phyloP scores from a whole-genome alignment of 2,329 filamentous ascomycete genomes.

The Anthostomella pinea region DNA sequence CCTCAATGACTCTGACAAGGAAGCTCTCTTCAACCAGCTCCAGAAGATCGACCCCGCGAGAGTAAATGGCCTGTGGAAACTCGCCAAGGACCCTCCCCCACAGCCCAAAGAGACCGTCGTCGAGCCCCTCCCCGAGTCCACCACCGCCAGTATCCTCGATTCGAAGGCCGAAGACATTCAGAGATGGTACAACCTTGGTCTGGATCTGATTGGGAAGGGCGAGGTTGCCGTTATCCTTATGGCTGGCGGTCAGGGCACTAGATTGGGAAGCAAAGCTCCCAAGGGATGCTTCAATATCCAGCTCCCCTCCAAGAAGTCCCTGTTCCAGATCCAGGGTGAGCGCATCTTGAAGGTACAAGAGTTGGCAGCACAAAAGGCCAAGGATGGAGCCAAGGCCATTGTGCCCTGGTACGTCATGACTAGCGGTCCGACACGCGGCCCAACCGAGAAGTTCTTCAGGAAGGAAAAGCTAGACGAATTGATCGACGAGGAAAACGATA shows the following conservation, averaged over 20 bases:
- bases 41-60: slow-evolving; percentile 75
- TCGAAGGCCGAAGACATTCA: slow-evolving; percentile 74
- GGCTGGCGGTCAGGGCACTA: slow-evolving; percentile 94
- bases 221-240: slow-evolving; percentile 87
- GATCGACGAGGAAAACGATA: slow-evolving; percentile 62
- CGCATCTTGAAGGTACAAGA: slow-evolving; percentile 83
- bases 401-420: slow-evolving; percentile 99
- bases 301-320: slow-evolving; percentile 84
- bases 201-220: slow-evolving; percentile 76
- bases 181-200: slow-evolving; percentile 77
- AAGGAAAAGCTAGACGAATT: slow-evolving; percentile 30
- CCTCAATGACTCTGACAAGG: slow-evolving; percentile 70
- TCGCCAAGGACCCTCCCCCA: slow-evolving; percentile 75
- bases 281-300: slow-evolving; percentile 99
- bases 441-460: slow-evolving; percentile 87
- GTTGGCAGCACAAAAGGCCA: slow-evolving; percentile 70
- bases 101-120: slow-evolving; percentile 56
- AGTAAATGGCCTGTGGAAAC: slow-evolving; percentile 84
- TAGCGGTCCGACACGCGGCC: slow-evolving; percentile 84
- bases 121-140: slow-evolving; percentile 83
- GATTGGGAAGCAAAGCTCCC: slow-evolving; percentile 88
- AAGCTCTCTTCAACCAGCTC: slow-evolving; percentile 76
- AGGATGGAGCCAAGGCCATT: slow-evolving; percentile 54
- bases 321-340: slow-evolving; percentile 98
- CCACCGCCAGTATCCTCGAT: slow-evolving; percentile 88